Percentiles rank a stretch among this genome's conserved stretches.
These are phyloP conservation scores for Pseudoneurospora amorphoporcata DNA, from an alignment of 495 filamentous ascomycete genomes.

Conservation along the genomic window DNA sequence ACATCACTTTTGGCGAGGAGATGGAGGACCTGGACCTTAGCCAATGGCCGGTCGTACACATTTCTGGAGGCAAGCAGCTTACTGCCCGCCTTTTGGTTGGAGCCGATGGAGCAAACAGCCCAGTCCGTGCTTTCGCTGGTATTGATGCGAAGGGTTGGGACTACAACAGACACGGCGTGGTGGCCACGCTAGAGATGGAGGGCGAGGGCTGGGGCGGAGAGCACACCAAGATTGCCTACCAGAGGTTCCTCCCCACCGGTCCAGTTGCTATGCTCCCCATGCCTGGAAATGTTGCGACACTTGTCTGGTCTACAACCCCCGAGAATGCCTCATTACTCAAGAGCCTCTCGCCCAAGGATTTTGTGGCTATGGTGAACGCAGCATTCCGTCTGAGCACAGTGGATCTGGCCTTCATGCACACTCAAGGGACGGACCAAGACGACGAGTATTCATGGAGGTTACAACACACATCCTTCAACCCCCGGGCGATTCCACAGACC, in stretches of 20 bases:
- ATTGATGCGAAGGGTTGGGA: conserved; percentile 86
- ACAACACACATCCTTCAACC: conserved; percentile 50
- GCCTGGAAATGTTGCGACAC: conserved; percentile 66
- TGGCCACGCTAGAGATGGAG: conserved; percentile 71
- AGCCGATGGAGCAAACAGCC: conserved; percentile 90
- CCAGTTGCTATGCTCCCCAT: conserved; percentile 86
- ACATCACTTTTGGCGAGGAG: conserved; percentile 64
- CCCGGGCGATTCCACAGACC: conserved; percentile 31
- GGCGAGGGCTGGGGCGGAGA: conserved; percentile 44
- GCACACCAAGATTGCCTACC: conserved; percentile 67
- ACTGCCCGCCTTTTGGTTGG: conserved; percentile 80
- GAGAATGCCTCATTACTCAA: conserved; percentile 71
- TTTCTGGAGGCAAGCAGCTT: conserved; percentile 51
- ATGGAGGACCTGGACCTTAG: conserved; percentile 62
- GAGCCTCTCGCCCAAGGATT: conserved; percentile 55
- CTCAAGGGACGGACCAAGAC: conserved; percentile 48
- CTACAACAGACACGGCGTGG: conserved; percentile 80
- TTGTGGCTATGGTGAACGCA: conserved; percentile 82
- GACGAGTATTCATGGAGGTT: conserved; percentile 76
- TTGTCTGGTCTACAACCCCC: conserved; percentile 90
- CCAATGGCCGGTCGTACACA: conserved; percentile 73
- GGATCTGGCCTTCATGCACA: conserved; percentile 74
- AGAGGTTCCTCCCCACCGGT: conserved; percentile 87
- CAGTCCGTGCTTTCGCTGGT: conserved; percentile 79
- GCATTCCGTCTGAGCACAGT: conserved; percentile 74